Evolutionary conservation across 176 grass and related monocot genomes (phyloP).

Genomic region (Tillandsia fasciculata): DNA sequence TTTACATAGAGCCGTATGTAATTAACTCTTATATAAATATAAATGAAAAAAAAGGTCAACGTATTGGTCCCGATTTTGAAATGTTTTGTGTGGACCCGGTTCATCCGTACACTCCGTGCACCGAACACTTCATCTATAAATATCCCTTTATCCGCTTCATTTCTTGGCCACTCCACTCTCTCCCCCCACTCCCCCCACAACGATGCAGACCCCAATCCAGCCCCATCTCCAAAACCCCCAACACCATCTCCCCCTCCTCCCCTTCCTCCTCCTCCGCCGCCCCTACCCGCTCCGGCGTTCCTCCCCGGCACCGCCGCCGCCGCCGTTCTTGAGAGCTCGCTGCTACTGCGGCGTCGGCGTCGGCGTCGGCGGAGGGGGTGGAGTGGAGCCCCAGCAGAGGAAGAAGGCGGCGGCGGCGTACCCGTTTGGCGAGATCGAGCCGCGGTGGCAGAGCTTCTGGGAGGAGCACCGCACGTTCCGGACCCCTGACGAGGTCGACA

Average conservation of each 20-base stretch:
- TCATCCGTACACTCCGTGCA: no score
- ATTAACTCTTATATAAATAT: no score
- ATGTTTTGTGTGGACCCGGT: no score
- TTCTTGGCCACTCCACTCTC: background rate
- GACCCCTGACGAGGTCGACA: conserved; percentile 64
- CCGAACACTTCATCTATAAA: no score
- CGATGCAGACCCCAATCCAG: conserved; percentile 27
- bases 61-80: no score
- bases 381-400: no score
- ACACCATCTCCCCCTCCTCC: background rate
- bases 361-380: background rate
- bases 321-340: background rate
- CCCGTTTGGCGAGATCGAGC: conserved; percentile 77
- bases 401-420: conserved; percentile 34
- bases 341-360: conserved; percentile 16
- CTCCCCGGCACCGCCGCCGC: conserved; percentile 4
- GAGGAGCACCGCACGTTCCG: conserved; percentile 76
- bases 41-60: background rate
- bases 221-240: background rate
- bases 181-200: background rate
- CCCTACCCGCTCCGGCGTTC: background rate
- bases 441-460: conserved; percentile 83
- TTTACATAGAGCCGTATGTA: no score
- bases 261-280: conserved; percentile 6
- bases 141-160: conserved; percentile 21